These are phyloP conservation scores for Penicillium antarcticum DNA, from an alignment of 495 filamentous ascomycete species.

Conservation along the genomic window DNA sequence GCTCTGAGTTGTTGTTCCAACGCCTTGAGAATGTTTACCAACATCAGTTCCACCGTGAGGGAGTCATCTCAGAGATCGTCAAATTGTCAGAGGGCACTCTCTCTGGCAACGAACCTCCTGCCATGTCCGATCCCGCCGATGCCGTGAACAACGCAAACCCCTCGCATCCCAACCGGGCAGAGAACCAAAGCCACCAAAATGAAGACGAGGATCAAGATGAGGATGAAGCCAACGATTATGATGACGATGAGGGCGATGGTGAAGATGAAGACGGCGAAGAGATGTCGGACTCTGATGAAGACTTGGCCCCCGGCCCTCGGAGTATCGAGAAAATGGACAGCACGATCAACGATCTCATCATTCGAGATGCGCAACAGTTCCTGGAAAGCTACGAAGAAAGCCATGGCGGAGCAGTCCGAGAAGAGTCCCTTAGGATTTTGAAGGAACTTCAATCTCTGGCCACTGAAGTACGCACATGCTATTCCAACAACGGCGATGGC, in stretches of 20 bases:
- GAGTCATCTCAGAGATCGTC: conserved; percentile 86
- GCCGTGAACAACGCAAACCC: conserved; percentile 22
- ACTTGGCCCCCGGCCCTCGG: conserved; percentile 49
- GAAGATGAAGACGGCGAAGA: conserved; percentile 61
- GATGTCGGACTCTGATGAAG: conserved; percentile 66
- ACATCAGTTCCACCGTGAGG: conserved; percentile 96
- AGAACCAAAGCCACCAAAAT: conserved; percentile 22
- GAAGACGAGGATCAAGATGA: conserved; percentile 55
- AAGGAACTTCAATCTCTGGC: conserved; percentile 69
- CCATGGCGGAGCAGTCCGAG: conserved; percentile 65
- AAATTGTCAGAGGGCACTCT: conserved; percentile 63
- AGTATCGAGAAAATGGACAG: conserved; percentile 49
- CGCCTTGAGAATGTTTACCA: conserved; percentile 84
- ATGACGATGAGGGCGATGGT: conserved; percentile 59
- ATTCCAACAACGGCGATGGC: conserved; percentile 50
- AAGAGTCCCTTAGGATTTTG: conserved; percentile 74
- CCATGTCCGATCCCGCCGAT: conserved; percentile 6
- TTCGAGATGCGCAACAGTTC: conserved; percentile 73
- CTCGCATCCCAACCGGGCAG: neutral
- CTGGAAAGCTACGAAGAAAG: conserved; percentile 78
- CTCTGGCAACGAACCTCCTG: conserved; percentile 29
- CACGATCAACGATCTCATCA: conserved; percentile 69
- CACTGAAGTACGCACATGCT: conserved; percentile 64
- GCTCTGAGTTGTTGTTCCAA: conserved; percentile 80
- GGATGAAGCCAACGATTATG: conserved; percentile 51